Evolutionary conservation across 2,329 filamentous ascomycete genomes (phyloP), one percentile per base, ranked within the genome.

Genomic region (Fusarium setosum): DNA sequence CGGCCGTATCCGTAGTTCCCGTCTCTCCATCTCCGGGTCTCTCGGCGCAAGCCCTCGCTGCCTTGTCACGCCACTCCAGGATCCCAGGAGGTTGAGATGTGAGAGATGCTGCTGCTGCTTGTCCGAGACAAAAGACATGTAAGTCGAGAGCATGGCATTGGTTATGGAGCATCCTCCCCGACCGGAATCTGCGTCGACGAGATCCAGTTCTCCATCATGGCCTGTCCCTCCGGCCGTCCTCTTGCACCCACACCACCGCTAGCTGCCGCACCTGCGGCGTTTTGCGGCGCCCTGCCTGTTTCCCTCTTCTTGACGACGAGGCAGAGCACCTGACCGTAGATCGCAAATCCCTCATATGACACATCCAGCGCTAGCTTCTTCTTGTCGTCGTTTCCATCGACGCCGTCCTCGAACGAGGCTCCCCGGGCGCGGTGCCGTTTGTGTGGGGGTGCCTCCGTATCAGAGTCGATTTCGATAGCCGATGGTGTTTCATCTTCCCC

Each of bases 281-380:
- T 64, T 52, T 74, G 77, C 56, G 72, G 77, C 44, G 77, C 75
- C 67, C 80, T 84, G 68, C 78, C 82, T 83, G 71, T 84, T 66
- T 89, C 90, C 62, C 91, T 89, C 75, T 91, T 92, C 77, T 89
- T 90, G 73, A 99, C 90, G 9, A 99, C 91, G 59, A 99, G 84
- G 77, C 94, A 98, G 23, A 99, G 83, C 44, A 97, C 93, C 69
- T 93, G 91, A 11, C 96, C 94, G 79, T 97, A 97, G 74, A 99
- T 97, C 71, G 91, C 92, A 79, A 98, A 98, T 9, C 96, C 95
- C 73, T 98, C 94, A 79, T 98, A 99, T 13, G 89, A 90, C 23
- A 95, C 96, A 63, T 91, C 90, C 82, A 97, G 87, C 18, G 86
- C 88, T 70, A 97, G 81, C 77, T 97, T 98, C 82, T 99, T 97